Percentiles rank a stretch among this genome's conserved stretches.
Evolutionary conservation across 164 flowering plant species (phyloP).

Genomic region (Liriodendron chinense): DNA sequence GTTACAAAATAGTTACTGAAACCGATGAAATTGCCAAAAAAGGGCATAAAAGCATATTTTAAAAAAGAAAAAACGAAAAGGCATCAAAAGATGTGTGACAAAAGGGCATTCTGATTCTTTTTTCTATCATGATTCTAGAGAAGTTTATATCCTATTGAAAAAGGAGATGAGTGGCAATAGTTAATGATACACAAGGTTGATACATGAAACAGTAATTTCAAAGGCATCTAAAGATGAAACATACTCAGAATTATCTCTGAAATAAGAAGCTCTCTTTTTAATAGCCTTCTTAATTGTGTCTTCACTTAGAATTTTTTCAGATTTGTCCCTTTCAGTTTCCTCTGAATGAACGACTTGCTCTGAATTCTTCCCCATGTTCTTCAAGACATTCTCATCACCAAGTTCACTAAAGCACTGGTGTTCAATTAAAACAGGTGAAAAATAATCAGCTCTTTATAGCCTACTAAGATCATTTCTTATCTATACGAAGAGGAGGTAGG

Average conservation of each 20-base stretch:
- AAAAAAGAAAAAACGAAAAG: too few species aligned
- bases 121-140: neutral
- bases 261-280: conserved; percentile 53
- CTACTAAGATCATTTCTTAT: too few species aligned
- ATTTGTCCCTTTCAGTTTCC: conserved; percentile 20
- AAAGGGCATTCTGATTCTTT: neutral
- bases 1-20: neutral
- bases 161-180: neutral
- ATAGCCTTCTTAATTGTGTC: conserved; percentile 56
- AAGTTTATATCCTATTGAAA: neutral
- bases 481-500: too few species aligned
- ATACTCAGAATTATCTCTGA: conserved; percentile 71
- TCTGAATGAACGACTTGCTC: conserved; percentile 15
- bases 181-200: neutral
- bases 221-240: conserved; percentile 17
- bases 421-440: neutral
- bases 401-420: conserved; percentile 33
- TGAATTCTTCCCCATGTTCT: conserved; percentile 19
- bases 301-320: conserved; percentile 36
- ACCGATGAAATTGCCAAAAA: too few species aligned
- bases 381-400: conserved; percentile 26
- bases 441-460: neutral
- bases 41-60: too few species aligned
- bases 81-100: neutral
- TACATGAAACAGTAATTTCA: neutral